Evolutionary conservation across 176 grass and related monocot genomes (phyloP), one percentile per base, ranked within the genome.

Genomic region (Avena insularis): DNA sequence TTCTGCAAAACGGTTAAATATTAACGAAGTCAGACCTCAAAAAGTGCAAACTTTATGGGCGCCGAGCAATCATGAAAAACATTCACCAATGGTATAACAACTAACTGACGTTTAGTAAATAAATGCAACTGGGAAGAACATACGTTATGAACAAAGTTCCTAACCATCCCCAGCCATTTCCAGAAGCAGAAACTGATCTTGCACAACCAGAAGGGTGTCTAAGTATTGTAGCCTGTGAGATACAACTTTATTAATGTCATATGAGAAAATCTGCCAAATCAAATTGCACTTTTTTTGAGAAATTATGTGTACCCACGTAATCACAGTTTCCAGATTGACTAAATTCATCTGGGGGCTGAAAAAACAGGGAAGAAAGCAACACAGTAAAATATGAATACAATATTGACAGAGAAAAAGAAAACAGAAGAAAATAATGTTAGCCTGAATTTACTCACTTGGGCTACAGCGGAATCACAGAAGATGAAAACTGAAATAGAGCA

Each of bases 191-290:
- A 72, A 85, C 87, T 46, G 87, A 90, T 49, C 79, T 88, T 89
- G 92, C 85, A 88, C 97, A 98, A 76, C 94, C 94, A 80, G 92
- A 96, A 88, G 94, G 94, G 86, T 98, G 94, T 78, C 87, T 92
- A 72, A 98, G 66, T 88, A 74, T 57, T 48, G 87, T 91, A 87
- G 85, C 82, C 93, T 98, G 88, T 69, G 84, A 79, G 71, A 27
- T 71, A 71, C 17, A 90, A 84, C 13, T 15, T 33, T 57, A 62
- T 73, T 64, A 88, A 93, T 48, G 17, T 82, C 56, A 71, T 54
- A 79, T 12, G 35, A 88, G 56, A 78, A 83, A 82, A 69, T 29
- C 4, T 74, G 63, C 13, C 13, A 33, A 54, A 77, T 19, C 29
- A 83, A 81, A 90, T 61, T 86, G 14, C 15, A 78, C n/a, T 36